Base-by-base conservation (phyloP, 1,284 basidiomycete species). In the Papiliotrema fonsecae region DNA sequence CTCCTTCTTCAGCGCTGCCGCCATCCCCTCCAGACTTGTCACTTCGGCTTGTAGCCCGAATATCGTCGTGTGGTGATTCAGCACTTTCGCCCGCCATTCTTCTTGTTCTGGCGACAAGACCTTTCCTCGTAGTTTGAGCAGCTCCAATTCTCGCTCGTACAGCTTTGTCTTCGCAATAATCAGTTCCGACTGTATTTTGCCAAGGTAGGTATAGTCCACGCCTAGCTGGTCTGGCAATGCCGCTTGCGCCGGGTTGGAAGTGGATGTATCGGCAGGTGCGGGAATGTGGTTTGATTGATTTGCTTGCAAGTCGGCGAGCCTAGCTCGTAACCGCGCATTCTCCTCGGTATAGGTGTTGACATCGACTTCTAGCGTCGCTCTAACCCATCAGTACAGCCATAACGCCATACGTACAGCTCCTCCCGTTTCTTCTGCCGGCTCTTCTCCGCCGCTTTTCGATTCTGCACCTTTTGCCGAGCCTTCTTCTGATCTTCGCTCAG, bases 361-460 rank as follows among this genome's bases (percentile, higher is more conserved):
- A 1, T 61, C 65, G 38, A 62, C 49, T 42, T 73, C 69, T 0
- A 73, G 52, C 2, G 58, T 54, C 9, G 62, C 56, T 16, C 70
- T 70, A 34, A 11, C 18, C 18, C 13, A 14, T 36, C 13, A 49
- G 4, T 21, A 24, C 37, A 49, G 11, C 54, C 37, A 50, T 35
- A 38, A 36, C 14, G 21, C 16, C 14, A 39, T 19, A 27, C 72
- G 57, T 45, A 73, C 72, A 66, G 55, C 35, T 67, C 69, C 22
- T 62, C 64, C 16, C 61, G 49, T 49, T 66, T 67, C 61, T 72
- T 73, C 11, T 57, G 57, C 22, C 72, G 49, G 45, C 66, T 69
- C 44, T 59, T 55, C 51, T 69, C 63, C 1, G 72, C 72, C 0
- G 72, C 72, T 18, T 62, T 56, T 14, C 66, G 54, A 52, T 74